Evolutionary conservation across 306 rosid species (phyloP), one percentile per base, ranked within the genome.

Genomic region (Vigna nakashimae): DNA sequence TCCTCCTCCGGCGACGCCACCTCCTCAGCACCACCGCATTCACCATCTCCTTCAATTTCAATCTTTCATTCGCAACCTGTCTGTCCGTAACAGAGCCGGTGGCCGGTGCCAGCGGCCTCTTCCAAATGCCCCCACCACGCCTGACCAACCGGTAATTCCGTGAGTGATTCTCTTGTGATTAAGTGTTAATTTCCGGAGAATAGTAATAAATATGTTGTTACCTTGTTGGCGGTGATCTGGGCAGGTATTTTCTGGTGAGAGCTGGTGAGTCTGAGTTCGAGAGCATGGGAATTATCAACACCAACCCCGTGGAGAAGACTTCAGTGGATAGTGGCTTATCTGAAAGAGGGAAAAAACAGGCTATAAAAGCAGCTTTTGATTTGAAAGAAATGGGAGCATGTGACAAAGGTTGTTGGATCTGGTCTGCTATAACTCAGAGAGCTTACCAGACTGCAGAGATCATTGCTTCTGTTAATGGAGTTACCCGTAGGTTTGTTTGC

Each of bases 401-500:
- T 90, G 98, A 86, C 4, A 87, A 70, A 7, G 86, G 85, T 74
- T 92, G 98, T 80, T 95, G 98, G 98, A 95, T 92, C 4, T 95
- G 98, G 98, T 90, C 98, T 81, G 95, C 97, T 36, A 95, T 95
- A 5, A 95, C 98, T 74, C 98, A 92, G 81, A 88, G 98, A 82
- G 98, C 98, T 87, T 95, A 95, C 71, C 93, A 92, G 60, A 82
- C 98, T 12, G 98, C 98, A 13, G 98, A 95, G 87, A 91, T 92
- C 49, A 92, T 95, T 69, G 98, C 98, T 34, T 82, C 93, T 3
- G 85, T 91, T 69, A 92, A 92, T 76, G 90, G 83, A n/a, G 81
- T 95, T 79, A 83, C 68, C 63, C 88, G 97, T 82, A 94, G 97
- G 97, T 90, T 49, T 56, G 70, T 17, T 40, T 46, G 18, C 11